A percentile compares a stretch with the other conserved stretches of the same genome.
phyloP scores from a whole-genome alignment of 306 rosid species.

The Sechiopsis laciniata region DNA sequence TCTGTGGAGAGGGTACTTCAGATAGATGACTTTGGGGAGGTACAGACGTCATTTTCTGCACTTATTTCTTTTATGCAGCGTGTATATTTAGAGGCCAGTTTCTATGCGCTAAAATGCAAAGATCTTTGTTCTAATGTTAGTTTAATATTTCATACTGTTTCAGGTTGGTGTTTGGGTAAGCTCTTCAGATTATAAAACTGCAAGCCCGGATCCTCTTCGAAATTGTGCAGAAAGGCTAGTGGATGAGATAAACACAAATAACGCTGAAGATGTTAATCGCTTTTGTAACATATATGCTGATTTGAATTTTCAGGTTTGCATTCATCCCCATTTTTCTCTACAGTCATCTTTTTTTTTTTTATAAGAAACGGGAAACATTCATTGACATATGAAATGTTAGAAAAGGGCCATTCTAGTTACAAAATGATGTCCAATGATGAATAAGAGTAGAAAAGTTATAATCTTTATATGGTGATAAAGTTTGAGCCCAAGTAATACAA shows the following conservation, averaged over 20 bases:
- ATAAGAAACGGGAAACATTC: too few species aligned
- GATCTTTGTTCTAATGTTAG: not conserved
- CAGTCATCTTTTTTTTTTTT: too few species aligned
- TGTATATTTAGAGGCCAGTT: not conserved
- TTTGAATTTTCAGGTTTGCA: slow-evolving; percentile 66
- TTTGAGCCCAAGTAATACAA: too few species aligned
- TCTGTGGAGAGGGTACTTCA: slow-evolving; percentile 66
- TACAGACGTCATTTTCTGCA: slow-evolving; percentile 20
- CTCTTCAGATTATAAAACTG: slow-evolving; percentile 56
- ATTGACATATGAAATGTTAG: too few species aligned
- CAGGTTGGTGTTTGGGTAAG: slow-evolving; percentile 68
- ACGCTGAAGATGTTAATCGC: slow-evolving; percentile 67
- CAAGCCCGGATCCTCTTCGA: slow-evolving; percentile 88
- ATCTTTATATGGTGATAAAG: too few species aligned
- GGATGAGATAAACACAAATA: slow-evolving; percentile 67
- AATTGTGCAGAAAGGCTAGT: slow-evolving; percentile 64
- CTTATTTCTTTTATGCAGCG: not conserved
- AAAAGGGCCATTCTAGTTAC: too few species aligned
- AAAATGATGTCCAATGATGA: too few species aligned
- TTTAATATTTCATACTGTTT: slow-evolving; percentile 22
- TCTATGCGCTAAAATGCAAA: not conserved
- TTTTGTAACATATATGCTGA: slow-evolving; percentile 76
- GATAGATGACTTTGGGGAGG: slow-evolving; percentile 84
- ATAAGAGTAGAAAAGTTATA: too few species aligned
- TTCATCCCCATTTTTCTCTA: slow-evolving; percentile 8